These are phyloP conservation scores for Neoboletus subvelutipes DNA, from an alignment of 768 basidiomycete genomes.

Conservation along the genomic window DNA sequence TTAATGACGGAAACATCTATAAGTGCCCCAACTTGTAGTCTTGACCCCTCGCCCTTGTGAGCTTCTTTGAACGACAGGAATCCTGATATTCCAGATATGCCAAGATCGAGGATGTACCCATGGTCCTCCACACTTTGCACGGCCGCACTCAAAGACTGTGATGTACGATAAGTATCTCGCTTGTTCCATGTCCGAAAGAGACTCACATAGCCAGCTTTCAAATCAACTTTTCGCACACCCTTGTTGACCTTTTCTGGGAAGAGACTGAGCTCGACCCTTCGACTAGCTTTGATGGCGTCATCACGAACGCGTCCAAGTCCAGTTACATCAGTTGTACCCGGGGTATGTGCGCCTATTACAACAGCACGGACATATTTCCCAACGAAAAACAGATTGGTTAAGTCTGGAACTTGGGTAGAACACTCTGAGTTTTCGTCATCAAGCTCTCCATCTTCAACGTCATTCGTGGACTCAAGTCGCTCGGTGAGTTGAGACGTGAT, in stretches of 20 bases:
- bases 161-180: slow-evolving; percentile 1
- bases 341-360: slow-evolving; percentile 65
- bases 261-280: slow-evolving; percentile 83
- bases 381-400: slow-evolving; percentile 71
- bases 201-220: slow-evolving; percentile 75
- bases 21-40: slow-evolving; percentile 63
- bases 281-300: slow-evolving; percentile 63
- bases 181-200: slow-evolving; percentile 1
- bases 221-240: slow-evolving; percentile 74
- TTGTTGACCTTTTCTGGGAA: slow-evolving; percentile 81
- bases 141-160: slow-evolving; percentile 70
- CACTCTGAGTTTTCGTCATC: slow-evolving; percentile 44
- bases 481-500: slow-evolving; percentile 77
- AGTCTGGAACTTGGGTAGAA: slow-evolving; percentile 53
- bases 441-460: slow-evolving; percentile 43
- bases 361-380: slow-evolving; percentile 86
- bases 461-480: slow-evolving; percentile 62
- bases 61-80: slow-evolving; percentile 83
- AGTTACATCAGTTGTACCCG: slow-evolving; percentile 60
- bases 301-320: slow-evolving; percentile 65
- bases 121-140: slow-evolving; percentile 91
- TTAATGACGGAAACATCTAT: slow-evolving; percentile 66
- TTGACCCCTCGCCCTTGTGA: slow-evolving; percentile 36
- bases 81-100: slow-evolving; percentile 72
- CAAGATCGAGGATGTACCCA: slow-evolving; percentile 88